Conservation (phyloP, 495 filamentous ascomycete species). For the Aspergillus conjunctus region DNA sequence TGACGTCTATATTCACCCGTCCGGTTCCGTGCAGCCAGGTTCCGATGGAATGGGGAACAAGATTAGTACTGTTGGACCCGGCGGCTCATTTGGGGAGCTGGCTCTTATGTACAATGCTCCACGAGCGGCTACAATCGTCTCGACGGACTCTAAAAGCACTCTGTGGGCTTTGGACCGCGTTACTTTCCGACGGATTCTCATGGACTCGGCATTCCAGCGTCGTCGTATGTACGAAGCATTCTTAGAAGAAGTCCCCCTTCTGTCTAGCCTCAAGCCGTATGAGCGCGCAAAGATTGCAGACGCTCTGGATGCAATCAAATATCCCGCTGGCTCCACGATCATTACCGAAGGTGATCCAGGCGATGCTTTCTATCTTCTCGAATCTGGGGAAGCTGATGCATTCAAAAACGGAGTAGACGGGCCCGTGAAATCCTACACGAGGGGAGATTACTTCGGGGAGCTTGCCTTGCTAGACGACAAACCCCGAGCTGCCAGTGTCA, state of each 20-base stretch:
- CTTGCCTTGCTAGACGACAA: conserved; percentile 90
- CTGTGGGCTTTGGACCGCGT: conserved; percentile 94
- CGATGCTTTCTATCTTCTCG: conserved; percentile 89
- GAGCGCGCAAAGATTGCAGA: conserved; percentile 97
- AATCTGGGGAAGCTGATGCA: conserved; percentile 85
- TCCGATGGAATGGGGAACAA: conserved; percentile 81
- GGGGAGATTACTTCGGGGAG: conserved; percentile 97
- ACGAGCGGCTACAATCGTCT: conserved; percentile 92
- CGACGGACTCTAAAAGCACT: conserved; percentile 73
- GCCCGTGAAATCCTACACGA: conserved; percentile 75
- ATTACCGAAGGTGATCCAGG: conserved; percentile 92
- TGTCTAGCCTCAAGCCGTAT: conserved; percentile 80
- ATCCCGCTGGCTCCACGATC: conserved; percentile 74
- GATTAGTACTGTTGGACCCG: conserved; percentile 80
- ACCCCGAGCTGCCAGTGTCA: conserved; percentile 88
- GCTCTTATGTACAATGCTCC: conserved; percentile 99
- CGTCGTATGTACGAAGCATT: conserved; percentile 97
- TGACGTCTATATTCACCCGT: conserved; percentile 84
- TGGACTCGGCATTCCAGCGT: conserved; percentile 96
- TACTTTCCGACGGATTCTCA: conserved; percentile 95
- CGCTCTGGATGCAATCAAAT: conserved; percentile 88
- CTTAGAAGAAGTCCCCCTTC: conserved; percentile 93
- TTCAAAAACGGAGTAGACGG: conserved; percentile 65
- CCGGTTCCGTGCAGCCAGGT: conserved; percentile 79
- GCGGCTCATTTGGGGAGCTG: conserved; percentile 95